A percentile compares a stretch with the other conserved stretches of the same genome.
phyloP scores from a whole-genome alignment of 2,329 filamentous ascomycete genomes.

The Kalaharituber pfeilii region DNA sequence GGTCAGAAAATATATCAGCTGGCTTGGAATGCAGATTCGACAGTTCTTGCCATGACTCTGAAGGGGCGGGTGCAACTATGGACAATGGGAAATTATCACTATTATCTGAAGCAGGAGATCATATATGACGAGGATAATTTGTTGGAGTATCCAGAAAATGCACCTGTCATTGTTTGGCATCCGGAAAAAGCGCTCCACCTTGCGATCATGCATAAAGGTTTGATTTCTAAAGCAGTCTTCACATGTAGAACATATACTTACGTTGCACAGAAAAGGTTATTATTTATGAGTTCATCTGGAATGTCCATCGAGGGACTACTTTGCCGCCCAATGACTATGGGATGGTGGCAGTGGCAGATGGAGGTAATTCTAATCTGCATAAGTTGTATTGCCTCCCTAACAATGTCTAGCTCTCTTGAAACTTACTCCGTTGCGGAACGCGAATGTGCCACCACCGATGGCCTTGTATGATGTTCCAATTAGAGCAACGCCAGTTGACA shows the following conservation, averaged over 20 bases:
- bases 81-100: conserved; percentile 96
- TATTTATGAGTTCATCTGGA: conserved; percentile 9
- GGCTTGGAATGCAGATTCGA: conserved; percentile 84
- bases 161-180: conserved; percentile 47
- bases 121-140: conserved; percentile 19
- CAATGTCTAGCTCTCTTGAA: conserved; percentile 42
- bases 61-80: conserved; percentile 68
- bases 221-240: too few species aligned
- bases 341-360: conserved; percentile 69
- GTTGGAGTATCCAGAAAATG: conserved; percentile 18
- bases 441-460: conserved; percentile 88
- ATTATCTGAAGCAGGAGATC: conserved; percentile 90
- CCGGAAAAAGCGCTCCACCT: conserved; percentile 64
- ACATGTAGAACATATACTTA: too few species aligned
- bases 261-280: conserved; percentile 21
- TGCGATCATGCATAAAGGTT: conserved; percentile 36
- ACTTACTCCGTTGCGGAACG: conserved; percentile 64
- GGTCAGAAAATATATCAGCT: conserved; percentile 45
- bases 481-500: conserved; percentile 49
- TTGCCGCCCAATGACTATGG: conserved; percentile 59
- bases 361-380: conserved; percentile 34
- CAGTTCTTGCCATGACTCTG: conserved; percentile 66
- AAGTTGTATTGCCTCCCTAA: background rate
- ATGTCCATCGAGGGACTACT: conserved; percentile 42
- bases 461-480: conserved; percentile 55